phyloP scores from a whole-genome alignment of 306 rosid species.

The Prunus mongolica region DNA sequence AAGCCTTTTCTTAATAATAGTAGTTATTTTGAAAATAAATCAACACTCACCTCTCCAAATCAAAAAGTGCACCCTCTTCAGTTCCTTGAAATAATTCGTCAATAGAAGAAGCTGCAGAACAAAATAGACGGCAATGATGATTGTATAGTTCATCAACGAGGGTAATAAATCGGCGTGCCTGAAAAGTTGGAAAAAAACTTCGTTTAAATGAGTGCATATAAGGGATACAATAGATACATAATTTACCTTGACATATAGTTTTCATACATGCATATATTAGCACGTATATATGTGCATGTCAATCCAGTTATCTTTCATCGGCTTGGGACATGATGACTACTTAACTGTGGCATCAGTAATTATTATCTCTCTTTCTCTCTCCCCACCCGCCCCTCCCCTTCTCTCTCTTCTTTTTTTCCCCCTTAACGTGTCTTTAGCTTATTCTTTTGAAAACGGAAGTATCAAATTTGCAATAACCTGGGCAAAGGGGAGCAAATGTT shows the following conservation, averaged over 20 bases:
- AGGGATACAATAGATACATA: background rate
- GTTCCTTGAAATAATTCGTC: conserved; percentile 96
- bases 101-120: conserved; percentile 79
- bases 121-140: conserved; percentile 75
- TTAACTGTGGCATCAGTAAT: background rate
- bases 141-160: conserved; percentile 92
- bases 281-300: background rate
- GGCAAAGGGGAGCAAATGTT: background rate
- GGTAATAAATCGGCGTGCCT: conserved; percentile 93
- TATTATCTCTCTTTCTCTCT: too few species aligned
- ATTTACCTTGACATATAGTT: background rate
- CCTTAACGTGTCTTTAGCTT: too few species aligned
- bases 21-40: background rate
- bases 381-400: too few species aligned
- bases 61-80: conserved; percentile 88
- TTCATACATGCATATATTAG: background rate
- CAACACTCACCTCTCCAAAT: conserved; percentile 76
- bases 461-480: background rate
- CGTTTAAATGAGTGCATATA: conserved; percentile 8
- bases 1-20: background rate
- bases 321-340: background rate
- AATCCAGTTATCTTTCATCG: background rate
- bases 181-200: conserved; percentile 17
- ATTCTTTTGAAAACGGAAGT: too few species aligned
- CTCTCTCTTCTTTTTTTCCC: background rate